Conservation (phyloP, 495 filamentous ascomycete genomes). For the Cercophora samala region DNA sequence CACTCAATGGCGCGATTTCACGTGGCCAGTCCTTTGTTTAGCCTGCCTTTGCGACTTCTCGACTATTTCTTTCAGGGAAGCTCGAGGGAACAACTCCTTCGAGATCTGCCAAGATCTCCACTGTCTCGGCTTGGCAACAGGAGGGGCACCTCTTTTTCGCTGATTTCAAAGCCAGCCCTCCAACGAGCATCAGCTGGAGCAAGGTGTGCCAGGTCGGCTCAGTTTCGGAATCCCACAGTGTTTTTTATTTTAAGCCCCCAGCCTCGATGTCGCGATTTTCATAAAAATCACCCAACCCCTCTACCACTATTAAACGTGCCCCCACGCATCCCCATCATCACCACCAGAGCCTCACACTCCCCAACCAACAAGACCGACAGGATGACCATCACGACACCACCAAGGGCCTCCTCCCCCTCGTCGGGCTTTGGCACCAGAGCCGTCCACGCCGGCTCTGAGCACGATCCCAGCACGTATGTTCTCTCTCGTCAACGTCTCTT, state of each 20-base stretch:
- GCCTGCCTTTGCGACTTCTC: background rate
- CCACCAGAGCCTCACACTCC: background rate
- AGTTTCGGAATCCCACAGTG: background rate
- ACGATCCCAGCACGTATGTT: slow-evolving; percentile 69
- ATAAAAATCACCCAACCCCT: background rate
- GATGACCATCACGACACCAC: slow-evolving; percentile 40
- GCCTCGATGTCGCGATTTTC: background rate
- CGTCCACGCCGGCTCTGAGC: slow-evolving; percentile 86
- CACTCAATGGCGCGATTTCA: background rate
- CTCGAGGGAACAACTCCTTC: background rate
- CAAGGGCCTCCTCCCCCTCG: slow-evolving; percentile 39
- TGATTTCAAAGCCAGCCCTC: background rate
- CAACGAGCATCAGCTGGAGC: background rate
- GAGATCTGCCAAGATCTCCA: background rate
- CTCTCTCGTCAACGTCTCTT: too few species aligned
- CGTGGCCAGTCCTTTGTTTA: background rate
- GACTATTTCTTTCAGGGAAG: background rate
- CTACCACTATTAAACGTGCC: background rate
- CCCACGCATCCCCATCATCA: background rate
- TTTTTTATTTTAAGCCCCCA: background rate
- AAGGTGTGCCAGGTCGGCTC: background rate
- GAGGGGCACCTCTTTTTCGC: background rate
- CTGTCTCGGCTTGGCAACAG: background rate
- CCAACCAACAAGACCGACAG: background rate
- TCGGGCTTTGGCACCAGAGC: slow-evolving; percentile 85